Conservation (phyloP, 2,329 filamentous ascomycete genomes). For the Geosmithia morbida region DNA sequence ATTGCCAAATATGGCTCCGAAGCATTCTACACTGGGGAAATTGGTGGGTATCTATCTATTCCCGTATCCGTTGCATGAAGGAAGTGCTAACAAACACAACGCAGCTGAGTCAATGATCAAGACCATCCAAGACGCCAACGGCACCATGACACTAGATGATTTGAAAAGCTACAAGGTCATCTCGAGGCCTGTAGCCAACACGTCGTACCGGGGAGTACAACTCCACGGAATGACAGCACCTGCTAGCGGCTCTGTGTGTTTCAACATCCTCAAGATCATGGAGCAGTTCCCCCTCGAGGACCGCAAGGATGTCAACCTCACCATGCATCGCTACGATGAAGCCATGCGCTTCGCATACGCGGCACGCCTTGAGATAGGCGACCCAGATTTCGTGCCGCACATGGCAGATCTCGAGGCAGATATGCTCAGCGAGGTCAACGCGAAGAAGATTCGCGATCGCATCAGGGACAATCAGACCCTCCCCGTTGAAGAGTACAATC, state of each 20-base stretch:
- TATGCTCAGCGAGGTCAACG: slow-evolving; percentile 51
- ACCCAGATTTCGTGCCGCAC: slow-evolving; percentile 58
- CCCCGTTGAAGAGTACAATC: slow-evolving; percentile 61
- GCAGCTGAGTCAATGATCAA: slow-evolving; percentile 49
- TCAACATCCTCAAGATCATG: slow-evolving; percentile 69
- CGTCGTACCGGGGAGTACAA: slow-evolving; percentile 55
- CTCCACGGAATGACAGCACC: slow-evolving; percentile 60
- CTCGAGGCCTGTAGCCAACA: slow-evolving; percentile 46
- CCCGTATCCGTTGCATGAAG: too few relatives aligned
- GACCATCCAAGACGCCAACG: slow-evolving; percentile 52
- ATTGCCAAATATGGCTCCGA: slow-evolving; percentile 62
- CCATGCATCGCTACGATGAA: slow-evolving; percentile 73
- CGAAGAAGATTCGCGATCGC: slow-evolving; percentile 41
- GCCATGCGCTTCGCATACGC: slow-evolving; percentile 84
- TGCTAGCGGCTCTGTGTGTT: slow-evolving; percentile 60
- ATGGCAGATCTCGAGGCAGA: slow-evolving; percentile 48
- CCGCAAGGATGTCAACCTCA: slow-evolving; percentile 41
- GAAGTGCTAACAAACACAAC: slow-evolving; percentile 12
- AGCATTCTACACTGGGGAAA: slow-evolving; percentile 58
- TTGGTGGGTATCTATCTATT: slow-evolving; percentile 23
- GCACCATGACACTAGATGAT: slow-evolving; percentile 77
- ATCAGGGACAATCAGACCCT: slow-evolving; percentile 63
- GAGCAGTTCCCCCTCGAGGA: slow-evolving; percentile 55
- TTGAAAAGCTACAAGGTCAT: slow-evolving; percentile 57
- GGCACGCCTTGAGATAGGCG: slow-evolving; percentile 62